Conservation (phyloP, 176 grass and related monocot genomes). For the Triticum urartu region DNA sequence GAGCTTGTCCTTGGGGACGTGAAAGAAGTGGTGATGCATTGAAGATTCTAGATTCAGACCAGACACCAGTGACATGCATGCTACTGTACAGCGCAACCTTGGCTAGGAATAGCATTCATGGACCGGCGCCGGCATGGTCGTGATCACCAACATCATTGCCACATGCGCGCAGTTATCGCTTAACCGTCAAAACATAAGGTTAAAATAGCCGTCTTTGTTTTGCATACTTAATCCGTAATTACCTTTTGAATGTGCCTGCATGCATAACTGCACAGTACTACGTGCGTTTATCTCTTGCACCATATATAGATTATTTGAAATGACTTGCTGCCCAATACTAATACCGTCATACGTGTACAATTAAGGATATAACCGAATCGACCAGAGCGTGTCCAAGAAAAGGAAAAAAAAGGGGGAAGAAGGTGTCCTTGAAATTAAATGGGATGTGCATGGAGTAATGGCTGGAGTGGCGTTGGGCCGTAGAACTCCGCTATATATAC, state of each 20-base stretch:
- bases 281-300: not conserved
- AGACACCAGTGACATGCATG: not conserved
- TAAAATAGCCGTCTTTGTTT: not conserved
- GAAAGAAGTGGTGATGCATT: slow-evolving; percentile 8
- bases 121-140: not conserved
- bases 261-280: not conserved
- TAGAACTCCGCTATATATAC: slow-evolving; percentile 13
- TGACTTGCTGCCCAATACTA: not conserved
- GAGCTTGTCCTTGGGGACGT: not conserved
- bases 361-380: not conserved
- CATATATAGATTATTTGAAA: not conserved
- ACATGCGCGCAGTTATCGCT: not conserved
- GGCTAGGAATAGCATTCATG: not conserved
- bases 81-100: not conserved
- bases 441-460: not conserved
- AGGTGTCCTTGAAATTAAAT: not conserved
- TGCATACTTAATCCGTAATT: not conserved
- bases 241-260: not conserved
- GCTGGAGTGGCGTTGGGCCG: not conserved
- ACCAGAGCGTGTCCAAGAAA: not conserved
- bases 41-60: not conserved
- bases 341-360: not conserved
- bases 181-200: not conserved
- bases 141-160: not conserved
- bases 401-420: not conserved